A percentile compares a stretch with the other conserved stretches of the same genome.
phyloP scores from a whole-genome alignment of 108 stramenopile genomes.

The Poteriospumella lacustris region DNA sequence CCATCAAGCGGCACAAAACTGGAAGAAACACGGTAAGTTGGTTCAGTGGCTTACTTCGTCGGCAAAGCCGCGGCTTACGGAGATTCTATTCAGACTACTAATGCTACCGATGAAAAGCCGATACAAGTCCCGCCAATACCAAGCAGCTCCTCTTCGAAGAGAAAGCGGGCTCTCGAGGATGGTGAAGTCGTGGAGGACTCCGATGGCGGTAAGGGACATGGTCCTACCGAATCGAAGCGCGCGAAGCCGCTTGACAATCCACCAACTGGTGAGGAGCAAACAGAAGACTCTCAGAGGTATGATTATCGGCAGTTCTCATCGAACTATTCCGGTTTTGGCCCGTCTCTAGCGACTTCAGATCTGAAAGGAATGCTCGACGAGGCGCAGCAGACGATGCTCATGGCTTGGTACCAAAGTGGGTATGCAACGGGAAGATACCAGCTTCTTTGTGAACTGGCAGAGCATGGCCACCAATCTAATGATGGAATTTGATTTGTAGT shows the following conservation, averaged over 20 bases:
- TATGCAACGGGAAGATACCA: slow-evolving; percentile 24
- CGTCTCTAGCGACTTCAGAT: neutral
- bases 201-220: neutral
- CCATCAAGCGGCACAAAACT: neutral
- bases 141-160: neutral
- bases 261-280: neutral
- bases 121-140: neutral
- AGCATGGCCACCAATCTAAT: too few species aligned
- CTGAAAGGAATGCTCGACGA: neutral
- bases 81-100: neutral
- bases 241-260: neutral
- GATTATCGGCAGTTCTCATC: neutral
- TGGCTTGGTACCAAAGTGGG: slow-evolving; percentile 30
- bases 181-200: neutral
- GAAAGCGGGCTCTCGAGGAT: neutral
- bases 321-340: neutral
- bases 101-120: neutral
- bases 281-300: neutral
- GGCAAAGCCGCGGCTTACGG: too few species aligned
- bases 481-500: too few species aligned
- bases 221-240: neutral
- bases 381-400: slow-evolving; percentile 1
- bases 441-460: too few species aligned
- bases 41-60: too few species aligned
- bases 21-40: neutral